Conservation (phyloP, 2,329 filamentous ascomycete genomes). For the Penicillium sp. region DNA sequence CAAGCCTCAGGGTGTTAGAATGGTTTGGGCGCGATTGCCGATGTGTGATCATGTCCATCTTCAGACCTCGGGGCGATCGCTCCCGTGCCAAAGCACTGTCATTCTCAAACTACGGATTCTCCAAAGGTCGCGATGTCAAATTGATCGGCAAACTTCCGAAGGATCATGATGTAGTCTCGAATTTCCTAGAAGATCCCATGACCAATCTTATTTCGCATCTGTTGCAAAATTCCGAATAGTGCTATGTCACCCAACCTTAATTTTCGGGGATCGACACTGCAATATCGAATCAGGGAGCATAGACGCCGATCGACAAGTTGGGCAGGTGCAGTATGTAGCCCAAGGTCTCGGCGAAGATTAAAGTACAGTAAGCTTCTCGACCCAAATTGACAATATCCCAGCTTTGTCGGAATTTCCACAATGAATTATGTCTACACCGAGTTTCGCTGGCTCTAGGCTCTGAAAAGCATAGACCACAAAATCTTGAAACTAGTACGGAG, state of each 20-base stretch:
- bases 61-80: no score
- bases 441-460: background rate
- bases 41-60: no score
- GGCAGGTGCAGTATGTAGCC: background rate
- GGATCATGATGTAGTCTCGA: no score
- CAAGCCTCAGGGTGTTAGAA: no score
- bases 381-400: background rate
- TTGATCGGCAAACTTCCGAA: no score
- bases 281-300: background rate
- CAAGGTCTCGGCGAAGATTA: background rate
- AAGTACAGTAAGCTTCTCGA: background rate
- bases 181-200: background rate
- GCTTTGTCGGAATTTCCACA: background rate
- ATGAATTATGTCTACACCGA: background rate
- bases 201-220: background rate
- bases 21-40: no score
- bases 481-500: background rate
- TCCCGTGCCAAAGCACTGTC: no score
- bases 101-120: no score
- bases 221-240: background rate
- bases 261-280: background rate
- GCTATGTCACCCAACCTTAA: background rate
- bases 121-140: no score
- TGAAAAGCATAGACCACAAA: background rate
- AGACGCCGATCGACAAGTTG: background rate